Base-by-base conservation (phyloP, 169 alveolate species). In the Plasmodium relictum region DNA sequence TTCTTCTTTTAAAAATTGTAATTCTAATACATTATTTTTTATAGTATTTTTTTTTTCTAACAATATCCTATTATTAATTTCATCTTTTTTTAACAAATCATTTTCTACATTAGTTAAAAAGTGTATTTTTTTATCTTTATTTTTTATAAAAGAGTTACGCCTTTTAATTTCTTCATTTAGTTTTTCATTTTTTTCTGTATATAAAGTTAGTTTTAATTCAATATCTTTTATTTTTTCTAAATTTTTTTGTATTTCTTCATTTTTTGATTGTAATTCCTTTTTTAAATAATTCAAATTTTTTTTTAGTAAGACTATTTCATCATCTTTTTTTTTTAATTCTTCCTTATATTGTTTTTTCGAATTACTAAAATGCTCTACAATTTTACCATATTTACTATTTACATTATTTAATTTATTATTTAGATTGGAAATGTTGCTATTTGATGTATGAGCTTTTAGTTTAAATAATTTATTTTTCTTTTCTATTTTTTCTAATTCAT, bases 101-200 rank as follows among this genome's bases (percentile, higher is more conserved):
- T 54, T 76, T 31, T 76, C 76, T 16, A 73, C n/a, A 39, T 39
- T 73, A 1, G 73, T 73, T 6, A 76, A 56, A 24, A 26, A 0
- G 5, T 76, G 18, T 12, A 76, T 76, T 76, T 76, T 63, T 24
- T 65, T 54, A 24, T 76, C 89, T 37, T 65, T 76, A 63, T 54
- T 44, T 76, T 37, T 65, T 63, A 76, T 63, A 16, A 63, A 63
- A 9, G 50, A 63, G 31, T 76, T 44, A 16, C 54, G 58, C 50
- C 54, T 63, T 42, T 76, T 58, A 16, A 76, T 48, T 37, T 76
- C 89, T 41, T 62, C 89, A 76, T 20, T 76, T 20, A 76, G 58
- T 41, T 22, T 58, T 12, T 52, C 62, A 42, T 76, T 76, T 56
- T 76, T 16, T 16, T 76, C 58, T 63, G 48, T 22, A 41, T 45